A percentile compares a stretch with the other conserved stretches of the same genome.
Evolutionary conservation across 805 yeast genomes (phyloP).

Genomic region (Metschnikowia continentalis): DNA sequence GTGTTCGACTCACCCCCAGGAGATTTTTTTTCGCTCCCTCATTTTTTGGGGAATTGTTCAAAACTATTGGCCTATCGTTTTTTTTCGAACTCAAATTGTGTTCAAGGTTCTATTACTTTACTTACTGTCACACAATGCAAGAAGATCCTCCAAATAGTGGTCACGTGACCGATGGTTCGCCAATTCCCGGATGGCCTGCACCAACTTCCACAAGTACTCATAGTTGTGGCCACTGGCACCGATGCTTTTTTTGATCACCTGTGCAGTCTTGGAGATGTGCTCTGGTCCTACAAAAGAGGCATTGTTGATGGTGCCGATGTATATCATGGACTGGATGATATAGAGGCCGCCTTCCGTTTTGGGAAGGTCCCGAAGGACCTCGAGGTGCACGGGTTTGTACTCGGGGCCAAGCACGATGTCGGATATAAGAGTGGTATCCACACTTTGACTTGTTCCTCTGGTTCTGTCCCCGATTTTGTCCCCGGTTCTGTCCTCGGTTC

Average conservation of each 20-base stretch:
- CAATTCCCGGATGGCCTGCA: constrained; percentile 38
- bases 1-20: constrained; percentile 53
- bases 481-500: too few relatives aligned
- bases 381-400: not conserved
- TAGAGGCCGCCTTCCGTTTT: constrained; percentile 31
- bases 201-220: constrained; percentile 62
- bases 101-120: too few relatives aligned
- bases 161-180: constrained; percentile 22
- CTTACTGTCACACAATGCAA: not conserved
- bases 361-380: constrained; percentile 15
- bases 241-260: constrained; percentile 45
- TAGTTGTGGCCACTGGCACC: constrained; percentile 85
- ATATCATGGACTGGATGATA: constrained; percentile 56
- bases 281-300: constrained; percentile 87
- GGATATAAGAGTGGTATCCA: too few relatives aligned
- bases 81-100: too few relatives aligned
- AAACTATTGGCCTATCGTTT: too few relatives aligned
- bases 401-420: not conserved
- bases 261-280: constrained; percentile 52
- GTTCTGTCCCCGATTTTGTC: too few relatives aligned
- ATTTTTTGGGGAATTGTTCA: too few relatives aligned
- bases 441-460: too few relatives aligned
- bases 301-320: constrained; percentile 80
- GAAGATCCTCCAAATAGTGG: constrained; percentile 33
- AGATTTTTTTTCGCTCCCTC: constrained; percentile 23